Percentiles rank a stretch among this genome's conserved stretches.
Conservation (phyloP, 2,329 filamentous ascomycete species). For the Colletotrichum theobromicola region DNA sequence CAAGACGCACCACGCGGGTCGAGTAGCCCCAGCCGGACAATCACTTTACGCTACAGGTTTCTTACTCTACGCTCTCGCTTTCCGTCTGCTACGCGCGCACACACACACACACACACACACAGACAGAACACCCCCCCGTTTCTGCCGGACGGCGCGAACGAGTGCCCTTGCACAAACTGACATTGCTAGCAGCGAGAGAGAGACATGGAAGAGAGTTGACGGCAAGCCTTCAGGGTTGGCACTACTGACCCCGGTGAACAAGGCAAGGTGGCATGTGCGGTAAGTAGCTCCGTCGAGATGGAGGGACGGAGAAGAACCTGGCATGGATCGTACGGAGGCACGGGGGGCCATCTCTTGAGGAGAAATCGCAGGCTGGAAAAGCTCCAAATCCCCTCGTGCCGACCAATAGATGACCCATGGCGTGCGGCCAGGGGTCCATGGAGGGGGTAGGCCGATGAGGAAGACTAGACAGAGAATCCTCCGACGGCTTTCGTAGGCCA, state of each 20-base stretch:
- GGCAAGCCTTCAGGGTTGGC: conserved; percentile 22
- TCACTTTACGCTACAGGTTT: not conserved
- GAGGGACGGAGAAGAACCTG: conserved; percentile 33
- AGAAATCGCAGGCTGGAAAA: conserved; percentile 22
- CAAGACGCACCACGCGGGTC: not conserved
- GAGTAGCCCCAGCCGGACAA: conserved; percentile 3
- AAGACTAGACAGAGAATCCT: conserved; percentile 52
- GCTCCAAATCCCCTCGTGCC: conserved; percentile 3
- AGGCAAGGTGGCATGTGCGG: conserved; percentile 19
- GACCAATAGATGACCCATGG: conserved; percentile 30
- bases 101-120: not conserved
- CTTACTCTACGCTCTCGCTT: not conserved
- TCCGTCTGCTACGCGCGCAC: not conserved
- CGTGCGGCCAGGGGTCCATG: conserved; percentile 28
- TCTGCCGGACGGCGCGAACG: conserved; percentile 20
- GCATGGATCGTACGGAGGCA: conserved; percentile 31
- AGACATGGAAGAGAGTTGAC: conserved; percentile 18
- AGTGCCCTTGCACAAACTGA: conserved; percentile 22
- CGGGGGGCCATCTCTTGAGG: conserved; percentile 22
- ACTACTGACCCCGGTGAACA: conserved; percentile 14
- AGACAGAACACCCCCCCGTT: conserved; percentile 12
- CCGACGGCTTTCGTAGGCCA: conserved; percentile 42
- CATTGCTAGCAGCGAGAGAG: conserved; percentile 11
- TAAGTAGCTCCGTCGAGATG: conserved; percentile 33
- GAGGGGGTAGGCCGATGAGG: conserved; percentile 32